phyloP scores from a whole-genome alignment of 106 monocot species.

The Agapanthus africanus region DNA sequence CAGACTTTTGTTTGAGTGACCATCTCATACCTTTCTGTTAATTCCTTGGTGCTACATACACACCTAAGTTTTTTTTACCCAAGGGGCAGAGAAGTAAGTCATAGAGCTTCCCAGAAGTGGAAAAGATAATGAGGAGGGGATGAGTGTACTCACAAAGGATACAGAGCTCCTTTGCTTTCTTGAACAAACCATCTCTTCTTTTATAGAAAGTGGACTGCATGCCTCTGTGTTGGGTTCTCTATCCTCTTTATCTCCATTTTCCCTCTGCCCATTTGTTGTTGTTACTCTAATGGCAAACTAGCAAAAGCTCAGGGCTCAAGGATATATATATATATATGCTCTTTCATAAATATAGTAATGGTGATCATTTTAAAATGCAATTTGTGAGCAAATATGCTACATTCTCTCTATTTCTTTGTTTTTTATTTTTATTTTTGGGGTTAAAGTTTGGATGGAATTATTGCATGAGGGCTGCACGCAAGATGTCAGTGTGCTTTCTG shows the following conservation, averaged over 20 bases:
- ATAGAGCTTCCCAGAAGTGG: slow-evolving; percentile 82
- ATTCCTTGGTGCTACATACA: slow-evolving; percentile 33
- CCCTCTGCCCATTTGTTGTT: slow-evolving; percentile 84
- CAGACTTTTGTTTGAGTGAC: slow-evolving; percentile 43
- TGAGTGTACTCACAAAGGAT: slow-evolving; percentile 75
- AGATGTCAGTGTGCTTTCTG: too few species aligned
- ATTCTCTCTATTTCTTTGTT: too few species aligned
- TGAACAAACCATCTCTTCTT: slow-evolving; percentile 89
- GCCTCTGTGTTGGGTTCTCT: slow-evolving; percentile 73
- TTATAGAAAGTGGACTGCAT: slow-evolving; percentile 86
- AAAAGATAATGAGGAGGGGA: slow-evolving; percentile 81
- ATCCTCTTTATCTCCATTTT: slow-evolving; percentile 83
- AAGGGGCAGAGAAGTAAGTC: slow-evolving; percentile 14
- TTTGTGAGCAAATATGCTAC: too few species aligned
- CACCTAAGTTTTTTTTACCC: background rate
- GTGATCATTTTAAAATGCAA: too few species aligned
- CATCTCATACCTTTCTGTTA: slow-evolving; percentile 57
- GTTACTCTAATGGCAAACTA: too few species aligned
- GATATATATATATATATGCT: too few species aligned
- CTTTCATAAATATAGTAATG: too few species aligned
- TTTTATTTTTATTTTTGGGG: too few species aligned
- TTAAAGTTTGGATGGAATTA: too few species aligned
- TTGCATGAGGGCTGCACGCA: too few species aligned
- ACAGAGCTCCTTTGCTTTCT: slow-evolving; percentile 81
- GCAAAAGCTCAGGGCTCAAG: too few species aligned